phyloP scores from a whole-genome alignment of 345 rosid genomes.

The Salix suchowensis region DNA sequence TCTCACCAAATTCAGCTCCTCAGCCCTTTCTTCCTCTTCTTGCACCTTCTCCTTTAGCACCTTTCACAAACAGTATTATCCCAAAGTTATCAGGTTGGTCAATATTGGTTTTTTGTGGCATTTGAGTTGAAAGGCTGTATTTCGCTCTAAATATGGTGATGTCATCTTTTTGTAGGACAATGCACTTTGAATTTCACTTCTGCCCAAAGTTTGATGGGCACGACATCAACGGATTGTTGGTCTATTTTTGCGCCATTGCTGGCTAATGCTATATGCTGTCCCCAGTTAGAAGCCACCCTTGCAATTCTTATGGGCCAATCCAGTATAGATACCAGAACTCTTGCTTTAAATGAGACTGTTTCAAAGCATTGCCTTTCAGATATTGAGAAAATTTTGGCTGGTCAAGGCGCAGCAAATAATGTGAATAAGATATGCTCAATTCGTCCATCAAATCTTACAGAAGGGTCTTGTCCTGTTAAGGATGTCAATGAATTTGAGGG shows the following conservation, averaged over 20 bases:
- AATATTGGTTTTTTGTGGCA: neutral
- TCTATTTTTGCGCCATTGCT: constrained; percentile 70
- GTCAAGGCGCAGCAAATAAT: constrained; percentile 62
- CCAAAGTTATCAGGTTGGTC: constrained; percentile 81
- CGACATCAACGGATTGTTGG: constrained; percentile 78
- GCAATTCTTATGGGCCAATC: constrained; percentile 73
- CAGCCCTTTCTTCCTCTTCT: constrained; percentile 84
- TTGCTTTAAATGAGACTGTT: constrained; percentile 59
- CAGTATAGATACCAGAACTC: constrained; percentile 60
- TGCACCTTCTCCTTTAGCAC: constrained; percentile 86
- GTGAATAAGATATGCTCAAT: constrained; percentile 55
- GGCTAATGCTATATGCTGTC: constrained; percentile 95
- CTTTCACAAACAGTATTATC: constrained; percentile 58
- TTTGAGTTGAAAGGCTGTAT: constrained; percentile 1
- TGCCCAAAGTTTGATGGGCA: constrained; percentile 62
- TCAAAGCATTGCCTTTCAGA: constrained; percentile 78
- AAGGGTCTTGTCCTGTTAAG: constrained; percentile 76
- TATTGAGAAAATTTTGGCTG: constrained; percentile 69
- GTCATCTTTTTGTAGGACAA: constrained; percentile 42
- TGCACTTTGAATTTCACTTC: constrained; percentile 72
- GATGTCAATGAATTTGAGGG: constrained; percentile 65
- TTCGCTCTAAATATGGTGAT: constrained; percentile 4
- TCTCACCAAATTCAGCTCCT: constrained; percentile 65
- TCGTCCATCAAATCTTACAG: constrained; percentile 69
- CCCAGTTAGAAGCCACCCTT: constrained; percentile 78